phyloP scores from a whole-genome alignment of 495 filamentous ascomycete species.

The Opeltia flavorubescens region DNA sequence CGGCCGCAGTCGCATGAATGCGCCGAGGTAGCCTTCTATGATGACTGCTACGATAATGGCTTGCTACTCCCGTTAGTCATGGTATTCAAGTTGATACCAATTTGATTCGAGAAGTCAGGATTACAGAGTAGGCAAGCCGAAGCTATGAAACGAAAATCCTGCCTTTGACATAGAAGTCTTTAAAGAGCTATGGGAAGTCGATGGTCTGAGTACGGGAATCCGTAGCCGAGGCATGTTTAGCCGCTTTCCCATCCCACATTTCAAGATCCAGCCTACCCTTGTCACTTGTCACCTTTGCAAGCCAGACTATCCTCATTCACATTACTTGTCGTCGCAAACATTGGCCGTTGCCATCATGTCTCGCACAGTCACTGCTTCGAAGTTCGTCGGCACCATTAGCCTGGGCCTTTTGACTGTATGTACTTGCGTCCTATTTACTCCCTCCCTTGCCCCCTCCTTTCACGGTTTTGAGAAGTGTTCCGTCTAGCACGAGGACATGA shows the following conservation, averaged over 20 bases:
- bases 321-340: not conserved
- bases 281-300: not conserved
- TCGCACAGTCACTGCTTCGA: constrained; percentile 55
- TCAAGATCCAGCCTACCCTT: too few species aligned
- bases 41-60: not conserved
- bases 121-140: not conserved
- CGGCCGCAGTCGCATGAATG: not conserved
- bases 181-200: too few species aligned
- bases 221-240: not conserved
- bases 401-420: constrained; percentile 76
- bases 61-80: too few species aligned
- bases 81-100: not conserved
- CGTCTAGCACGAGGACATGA: too few species aligned
- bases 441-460: constrained; percentile 11
- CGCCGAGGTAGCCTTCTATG: not conserved
- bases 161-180: too few species aligned
- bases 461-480: too few species aligned
- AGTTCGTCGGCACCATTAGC: constrained; percentile 81
- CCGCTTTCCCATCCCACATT: too few species aligned
- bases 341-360: constrained; percentile 36
- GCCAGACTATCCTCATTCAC: constrained; percentile 1
- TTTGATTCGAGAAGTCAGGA: not conserved
- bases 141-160: too few species aligned
- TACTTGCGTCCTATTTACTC: constrained; percentile 11
- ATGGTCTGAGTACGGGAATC: too few species aligned